These are phyloP conservation scores for Verticillium zaregamsianum DNA, from an alignment of 2,329 filamentous ascomycete species.

Conservation along the genomic window DNA sequence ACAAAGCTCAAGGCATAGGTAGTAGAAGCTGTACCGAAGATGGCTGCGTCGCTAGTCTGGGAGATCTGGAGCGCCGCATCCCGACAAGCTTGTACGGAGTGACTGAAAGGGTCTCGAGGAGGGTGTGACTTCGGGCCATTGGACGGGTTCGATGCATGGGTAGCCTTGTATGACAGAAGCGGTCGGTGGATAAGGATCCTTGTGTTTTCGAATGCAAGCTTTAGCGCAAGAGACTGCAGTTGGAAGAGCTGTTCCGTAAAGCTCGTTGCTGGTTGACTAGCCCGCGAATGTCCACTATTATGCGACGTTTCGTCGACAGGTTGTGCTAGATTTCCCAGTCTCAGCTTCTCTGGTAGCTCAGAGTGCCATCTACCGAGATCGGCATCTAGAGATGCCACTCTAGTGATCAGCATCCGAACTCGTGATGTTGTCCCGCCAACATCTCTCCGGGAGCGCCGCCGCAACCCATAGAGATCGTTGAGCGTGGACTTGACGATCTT, in stretches of 20 bases:
- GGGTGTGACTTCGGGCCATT: not conserved
- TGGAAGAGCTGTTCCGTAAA: constrained; percentile 15
- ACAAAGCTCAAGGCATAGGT: constrained; percentile 20
- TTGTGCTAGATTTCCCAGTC: not conserved
- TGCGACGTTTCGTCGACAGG: too few relatives aligned
- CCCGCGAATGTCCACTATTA: not conserved
- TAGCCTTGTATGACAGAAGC: constrained; percentile 17
- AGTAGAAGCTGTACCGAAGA: constrained; percentile 12
- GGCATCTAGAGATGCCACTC: not conserved
- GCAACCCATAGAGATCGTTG: not conserved
- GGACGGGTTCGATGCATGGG: too few relatives aligned
- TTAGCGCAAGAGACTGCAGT: constrained; percentile 25
- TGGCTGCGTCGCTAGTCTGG: constrained; percentile 3
- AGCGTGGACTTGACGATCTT: constrained; percentile 12
- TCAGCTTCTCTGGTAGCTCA: not conserved
- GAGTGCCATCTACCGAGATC: not conserved
- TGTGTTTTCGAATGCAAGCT: constrained; percentile 27
- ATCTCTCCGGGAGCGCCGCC: too few relatives aligned
- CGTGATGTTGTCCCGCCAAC: too few relatives aligned
- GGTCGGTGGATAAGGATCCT: constrained; percentile 24
- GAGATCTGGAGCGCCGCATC: constrained; percentile 19
- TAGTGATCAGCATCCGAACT: too few relatives aligned
- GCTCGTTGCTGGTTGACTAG: not conserved
- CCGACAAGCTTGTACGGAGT: constrained; percentile 13
- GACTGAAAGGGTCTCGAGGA: not conserved